phyloP scores from a whole-genome alignment of 1,284 basidiomycete species.

The Cutaneotrichosporon arboriforme region DNA sequence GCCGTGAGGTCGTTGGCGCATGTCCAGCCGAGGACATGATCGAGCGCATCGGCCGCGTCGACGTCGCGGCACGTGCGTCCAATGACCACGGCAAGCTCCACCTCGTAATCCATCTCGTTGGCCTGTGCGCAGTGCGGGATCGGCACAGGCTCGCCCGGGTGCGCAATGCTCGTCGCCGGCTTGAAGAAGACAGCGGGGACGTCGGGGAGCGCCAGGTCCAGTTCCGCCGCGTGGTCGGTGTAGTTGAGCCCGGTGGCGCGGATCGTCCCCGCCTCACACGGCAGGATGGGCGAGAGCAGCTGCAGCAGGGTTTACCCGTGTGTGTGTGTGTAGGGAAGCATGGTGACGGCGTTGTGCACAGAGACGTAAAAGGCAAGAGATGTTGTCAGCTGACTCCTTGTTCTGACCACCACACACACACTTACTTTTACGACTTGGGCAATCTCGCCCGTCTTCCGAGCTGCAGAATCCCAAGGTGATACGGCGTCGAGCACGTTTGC shows the following conservation, averaged over 20 bases:
- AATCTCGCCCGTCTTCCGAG: slow-evolving; percentile 7
- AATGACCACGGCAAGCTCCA: slow-evolving; percentile 78
- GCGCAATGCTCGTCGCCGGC: slow-evolving; percentile 64
- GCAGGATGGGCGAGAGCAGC: slow-evolving; percentile 37
- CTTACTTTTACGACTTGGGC: slow-evolving; percentile 10
- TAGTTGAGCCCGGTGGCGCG: slow-evolving; percentile 35
- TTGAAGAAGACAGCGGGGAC: slow-evolving; percentile 76
- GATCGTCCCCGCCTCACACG: slow-evolving; percentile 28
- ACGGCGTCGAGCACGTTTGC: slow-evolving; percentile 22
- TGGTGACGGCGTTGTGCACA: background rate
- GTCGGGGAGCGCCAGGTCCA: slow-evolving; percentile 42
- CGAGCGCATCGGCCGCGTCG: slow-evolving; percentile 64
- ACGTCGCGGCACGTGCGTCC: slow-evolving; percentile 74
- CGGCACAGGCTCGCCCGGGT: slow-evolving; percentile 61
- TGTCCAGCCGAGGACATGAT: slow-evolving; percentile 76
- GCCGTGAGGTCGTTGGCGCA: slow-evolving; percentile 77
- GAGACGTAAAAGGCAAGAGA: background rate
- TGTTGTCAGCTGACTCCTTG: background rate
- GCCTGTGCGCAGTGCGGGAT: slow-evolving; percentile 67
- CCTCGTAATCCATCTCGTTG: slow-evolving; percentile 75
- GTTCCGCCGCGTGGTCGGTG: slow-evolving; percentile 25
- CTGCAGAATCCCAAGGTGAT: slow-evolving; percentile 21
- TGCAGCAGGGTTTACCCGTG: background rate
- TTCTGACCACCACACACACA: background rate
- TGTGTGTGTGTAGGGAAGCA: background rate